Evolutionary conservation across 495 filamentous ascomycete genomes (phyloP).

Genomic region (Hypoxylon rickii): DNA sequence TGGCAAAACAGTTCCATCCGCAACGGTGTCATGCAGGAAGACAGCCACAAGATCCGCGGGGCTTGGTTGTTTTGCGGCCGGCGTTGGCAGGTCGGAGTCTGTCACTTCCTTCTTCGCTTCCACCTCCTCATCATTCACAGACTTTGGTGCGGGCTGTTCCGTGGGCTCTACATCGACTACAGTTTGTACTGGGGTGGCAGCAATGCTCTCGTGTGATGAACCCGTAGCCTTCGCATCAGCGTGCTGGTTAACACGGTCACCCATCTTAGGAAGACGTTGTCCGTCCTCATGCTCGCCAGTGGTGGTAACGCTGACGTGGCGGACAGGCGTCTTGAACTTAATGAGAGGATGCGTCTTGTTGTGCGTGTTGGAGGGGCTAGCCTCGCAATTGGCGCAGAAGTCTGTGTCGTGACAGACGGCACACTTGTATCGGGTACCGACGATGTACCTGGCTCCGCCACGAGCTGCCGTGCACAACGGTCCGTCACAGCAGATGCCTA

Average conservation of each 20-base stretch:
- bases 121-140: slow-evolving; percentile 39
- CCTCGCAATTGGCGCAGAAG: slow-evolving; percentile 94
- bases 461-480: slow-evolving; percentile 74
- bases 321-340: slow-evolving; percentile 94
- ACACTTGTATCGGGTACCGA: slow-evolving; percentile 92
- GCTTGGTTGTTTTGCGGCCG: slow-evolving; percentile 35
- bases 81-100: slow-evolving; percentile 21
- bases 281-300: slow-evolving; percentile 73
- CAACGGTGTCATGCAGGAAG: slow-evolving; percentile 77
- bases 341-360: slow-evolving; percentile 95
- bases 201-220: slow-evolving; percentile 52
- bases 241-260: slow-evolving; percentile 54
- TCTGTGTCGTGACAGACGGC: slow-evolving; percentile 95
- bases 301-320: slow-evolving; percentile 86
- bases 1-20: slow-evolving; percentile 73
- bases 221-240: slow-evolving; percentile 55
- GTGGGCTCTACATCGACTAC: slow-evolving; percentile 71
- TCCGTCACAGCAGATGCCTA: slow-evolving; percentile 93
- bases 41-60: slow-evolving; percentile 64
- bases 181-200: slow-evolving; percentile 69
- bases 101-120: slow-evolving; percentile 44
- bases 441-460: slow-evolving; percentile 66
- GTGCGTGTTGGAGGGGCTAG: slow-evolving; percentile 79
- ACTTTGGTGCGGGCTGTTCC: slow-evolving; percentile 33
- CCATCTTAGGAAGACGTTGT: slow-evolving; percentile 64